Conservation (phyloP, 2,329 filamentous ascomycete genomes). For the Botryotinia narcissicola region DNA sequence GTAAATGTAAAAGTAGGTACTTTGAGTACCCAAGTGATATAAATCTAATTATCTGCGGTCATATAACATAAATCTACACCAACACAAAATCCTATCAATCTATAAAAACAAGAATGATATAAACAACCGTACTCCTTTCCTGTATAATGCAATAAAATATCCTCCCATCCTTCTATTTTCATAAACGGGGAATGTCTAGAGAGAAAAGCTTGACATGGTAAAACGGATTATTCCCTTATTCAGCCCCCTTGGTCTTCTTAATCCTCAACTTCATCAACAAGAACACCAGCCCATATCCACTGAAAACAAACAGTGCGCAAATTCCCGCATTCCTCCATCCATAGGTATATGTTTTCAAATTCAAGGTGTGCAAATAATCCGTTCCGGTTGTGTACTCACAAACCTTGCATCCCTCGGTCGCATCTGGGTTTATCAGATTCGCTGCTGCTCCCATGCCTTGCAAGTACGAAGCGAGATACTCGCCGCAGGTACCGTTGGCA, state of each 20-base stretch:
- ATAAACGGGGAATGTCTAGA: not conserved
- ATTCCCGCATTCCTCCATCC: slow-evolving; percentile 65
- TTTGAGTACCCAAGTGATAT: not conserved
- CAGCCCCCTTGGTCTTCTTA: slow-evolving; percentile 47
- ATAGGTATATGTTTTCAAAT: slow-evolving; percentile 59
- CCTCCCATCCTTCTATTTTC: not conserved
- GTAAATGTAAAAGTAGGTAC: not conserved
- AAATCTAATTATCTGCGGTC: slow-evolving; percentile 1
- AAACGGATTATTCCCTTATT: slow-evolving; percentile 15
- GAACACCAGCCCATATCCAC: slow-evolving; percentile 45
- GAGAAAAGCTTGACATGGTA: not conserved
- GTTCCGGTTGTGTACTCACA: slow-evolving; percentile 58
- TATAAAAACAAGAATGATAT: not conserved
- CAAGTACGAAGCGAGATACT: slow-evolving; percentile 56
- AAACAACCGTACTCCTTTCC: not conserved
- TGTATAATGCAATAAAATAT: not conserved
- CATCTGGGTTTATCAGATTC: slow-evolving; percentile 60
- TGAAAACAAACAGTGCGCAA: slow-evolving; percentile 45
- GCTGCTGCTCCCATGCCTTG: slow-evolving; percentile 45
- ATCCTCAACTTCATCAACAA: slow-evolving; percentile 49
- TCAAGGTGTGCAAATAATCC: slow-evolving; percentile 59
- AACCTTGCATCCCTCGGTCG: slow-evolving; percentile 54
- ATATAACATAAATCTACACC: not conserved
- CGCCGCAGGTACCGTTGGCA: slow-evolving; percentile 53
- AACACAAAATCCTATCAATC: slow-evolving; percentile 1